A percentile compares a stretch with the other conserved stretches of the same genome.
phyloP scores from a whole-genome alignment of 768 basidiomycete genomes.

The Austroboletus eburneus region DNA sequence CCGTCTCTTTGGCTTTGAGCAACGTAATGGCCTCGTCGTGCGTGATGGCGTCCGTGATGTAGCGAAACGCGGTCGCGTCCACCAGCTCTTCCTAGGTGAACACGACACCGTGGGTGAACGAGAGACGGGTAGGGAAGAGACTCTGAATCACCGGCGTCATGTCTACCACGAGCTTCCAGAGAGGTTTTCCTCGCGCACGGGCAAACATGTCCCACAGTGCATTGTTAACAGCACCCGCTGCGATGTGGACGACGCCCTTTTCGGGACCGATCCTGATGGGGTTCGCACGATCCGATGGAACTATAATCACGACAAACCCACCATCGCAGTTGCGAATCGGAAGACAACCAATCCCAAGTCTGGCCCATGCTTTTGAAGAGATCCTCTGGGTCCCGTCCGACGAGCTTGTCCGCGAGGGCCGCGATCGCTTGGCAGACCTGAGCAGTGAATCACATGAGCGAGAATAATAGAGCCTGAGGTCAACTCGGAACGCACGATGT shows the following conservation, averaged over 20 bases:
- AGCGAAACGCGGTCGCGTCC: conserved; percentile 71
- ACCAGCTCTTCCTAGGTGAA: conserved; percentile 68
- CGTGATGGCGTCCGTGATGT: conserved; percentile 92
- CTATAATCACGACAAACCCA: conserved; percentile 27
- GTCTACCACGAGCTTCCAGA: conserved; percentile 93
- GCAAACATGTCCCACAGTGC: conserved; percentile 95
- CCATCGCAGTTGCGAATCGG: conserved; percentile 92
- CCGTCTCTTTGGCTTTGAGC: conserved; percentile 70
- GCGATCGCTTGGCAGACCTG: conserved; percentile 81
- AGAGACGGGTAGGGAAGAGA: neutral
- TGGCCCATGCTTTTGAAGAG: conserved; percentile 90
- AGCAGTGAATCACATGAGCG: neutral
- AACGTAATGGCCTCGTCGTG: conserved; percentile 83
- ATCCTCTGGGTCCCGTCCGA: conserved; percentile 76
- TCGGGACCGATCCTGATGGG: conserved; percentile 79
- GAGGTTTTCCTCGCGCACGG: conserved; percentile 71
- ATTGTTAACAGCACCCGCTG: conserved; percentile 84
- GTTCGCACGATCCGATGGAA: neutral
- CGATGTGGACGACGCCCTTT: conserved; percentile 92
- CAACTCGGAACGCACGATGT: conserved; percentile 75
- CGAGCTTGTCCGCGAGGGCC: conserved; percentile 73
- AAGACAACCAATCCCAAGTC: conserved; percentile 82
- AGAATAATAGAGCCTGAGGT: neutral
- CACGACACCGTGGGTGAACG: neutral
- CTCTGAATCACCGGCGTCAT: conserved; percentile 62